Conservation (phyloP, 768 basidiomycete genomes). For the Macrolepiota dolichaula region DNA sequence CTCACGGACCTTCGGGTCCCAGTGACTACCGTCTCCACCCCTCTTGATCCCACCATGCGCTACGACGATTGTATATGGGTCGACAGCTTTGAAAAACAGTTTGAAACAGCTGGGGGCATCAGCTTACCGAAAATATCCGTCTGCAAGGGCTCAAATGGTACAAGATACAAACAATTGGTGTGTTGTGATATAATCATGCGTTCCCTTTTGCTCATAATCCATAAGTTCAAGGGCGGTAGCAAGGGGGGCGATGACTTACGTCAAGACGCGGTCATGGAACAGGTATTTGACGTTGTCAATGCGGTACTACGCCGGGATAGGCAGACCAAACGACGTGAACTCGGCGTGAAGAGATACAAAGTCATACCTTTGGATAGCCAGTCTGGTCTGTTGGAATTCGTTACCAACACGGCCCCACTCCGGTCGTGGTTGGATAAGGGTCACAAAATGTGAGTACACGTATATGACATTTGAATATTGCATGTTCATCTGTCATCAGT, state of each 20-base stretch:
- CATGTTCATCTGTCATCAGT: slow-evolving; percentile 30
- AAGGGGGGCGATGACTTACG: slow-evolving; percentile 86
- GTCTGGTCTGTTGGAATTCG: slow-evolving; percentile 90
- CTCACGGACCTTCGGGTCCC: slow-evolving; percentile 68
- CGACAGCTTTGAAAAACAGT: slow-evolving; percentile 52
- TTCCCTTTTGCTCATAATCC: slow-evolving; percentile 4
- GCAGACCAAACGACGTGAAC: slow-evolving; percentile 67
- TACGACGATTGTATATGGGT: slow-evolving; percentile 78
- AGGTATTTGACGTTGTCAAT: slow-evolving; percentile 91
- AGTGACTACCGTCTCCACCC: slow-evolving; percentile 69
- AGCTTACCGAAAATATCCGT: slow-evolving; percentile 78
- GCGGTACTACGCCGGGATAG: slow-evolving; percentile 68
- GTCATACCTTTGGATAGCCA: slow-evolving; percentile 80
- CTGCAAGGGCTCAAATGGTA: slow-evolving; percentile 68
- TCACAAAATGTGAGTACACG: slow-evolving; percentile 51
- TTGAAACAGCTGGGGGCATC: slow-evolving; percentile 68
- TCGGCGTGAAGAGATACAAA: slow-evolving; percentile 81
- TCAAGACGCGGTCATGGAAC: slow-evolving; percentile 99
- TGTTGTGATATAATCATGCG: slow-evolving; percentile 20
- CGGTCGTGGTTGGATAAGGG: slow-evolving; percentile 57
- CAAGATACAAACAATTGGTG: slow-evolving; percentile 76
- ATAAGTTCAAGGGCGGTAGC: slow-evolving; percentile 84
- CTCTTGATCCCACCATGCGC: slow-evolving; percentile 63
- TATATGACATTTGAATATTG: neutral
- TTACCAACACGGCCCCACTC: slow-evolving; percentile 71